Conservation (phyloP, 371 early-diverging fungal genomes). For the Mortierella sp. region DNA sequence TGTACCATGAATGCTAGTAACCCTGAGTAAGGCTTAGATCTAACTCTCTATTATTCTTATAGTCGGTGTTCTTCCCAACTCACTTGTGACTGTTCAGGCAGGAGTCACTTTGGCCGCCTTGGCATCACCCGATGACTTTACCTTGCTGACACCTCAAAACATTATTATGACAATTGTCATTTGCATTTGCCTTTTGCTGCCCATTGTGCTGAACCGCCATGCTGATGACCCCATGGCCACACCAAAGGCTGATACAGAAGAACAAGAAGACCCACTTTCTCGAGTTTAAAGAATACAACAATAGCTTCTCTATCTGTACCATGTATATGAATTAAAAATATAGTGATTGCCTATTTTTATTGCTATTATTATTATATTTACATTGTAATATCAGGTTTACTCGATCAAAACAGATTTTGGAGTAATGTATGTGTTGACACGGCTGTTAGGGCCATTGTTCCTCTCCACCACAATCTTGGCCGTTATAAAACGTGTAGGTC, state of each 20-base stretch:
- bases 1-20: background rate
- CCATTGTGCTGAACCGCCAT: slow-evolving; percentile 38
- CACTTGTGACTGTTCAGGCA: slow-evolving; percentile 72
- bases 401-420: background rate
- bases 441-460: background rate
- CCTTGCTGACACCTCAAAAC: slow-evolving; percentile 49
- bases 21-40: no score
- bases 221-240: slow-evolving; percentile 28
- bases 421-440: background rate
- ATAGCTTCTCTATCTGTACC: background rate
- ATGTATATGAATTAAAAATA: background rate
- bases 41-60: background rate
- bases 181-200: slow-evolving; percentile 37
- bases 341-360: background rate
- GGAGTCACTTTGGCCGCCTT: slow-evolving; percentile 70
- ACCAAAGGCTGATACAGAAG: slow-evolving; percentile 12
- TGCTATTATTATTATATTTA: no score
- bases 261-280: slow-evolving; percentile 23
- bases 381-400: no score
- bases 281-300: slow-evolving; percentile 26
- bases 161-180: slow-evolving; percentile 54
- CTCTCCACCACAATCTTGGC: background rate
- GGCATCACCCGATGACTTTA: slow-evolving; percentile 65
- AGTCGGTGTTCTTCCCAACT: slow-evolving; percentile 66
- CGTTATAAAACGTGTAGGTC: background rate